A percentile compares a stretch with the other conserved stretches of the same genome.
phyloP scores from a whole-genome alignment of 2,329 filamentous ascomycete species.

The Mollisiaceae sp. region DNA sequence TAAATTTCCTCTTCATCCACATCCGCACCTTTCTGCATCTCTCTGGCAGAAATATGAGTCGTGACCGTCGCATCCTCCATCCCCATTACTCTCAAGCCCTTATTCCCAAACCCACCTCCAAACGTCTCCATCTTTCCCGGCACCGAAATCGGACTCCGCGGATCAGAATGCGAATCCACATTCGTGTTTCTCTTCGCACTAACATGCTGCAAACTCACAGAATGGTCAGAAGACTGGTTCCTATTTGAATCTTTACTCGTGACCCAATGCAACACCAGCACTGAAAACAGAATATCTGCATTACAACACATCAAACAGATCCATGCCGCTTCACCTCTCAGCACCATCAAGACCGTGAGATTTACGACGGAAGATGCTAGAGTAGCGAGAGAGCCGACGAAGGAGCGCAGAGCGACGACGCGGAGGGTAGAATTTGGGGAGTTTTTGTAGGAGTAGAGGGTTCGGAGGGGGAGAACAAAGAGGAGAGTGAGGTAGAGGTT shows the following conservation, averaged over 20 bases:
- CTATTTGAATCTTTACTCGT: constrained; percentile 44
- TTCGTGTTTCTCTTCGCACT: not conserved
- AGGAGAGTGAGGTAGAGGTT: constrained; percentile 47
- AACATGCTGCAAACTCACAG: not conserved
- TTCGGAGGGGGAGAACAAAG: constrained; percentile 33
- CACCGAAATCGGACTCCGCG: not conserved
- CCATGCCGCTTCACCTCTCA: constrained; percentile 67
- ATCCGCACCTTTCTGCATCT: not conserved
- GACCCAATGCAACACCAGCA: constrained; percentile 65
- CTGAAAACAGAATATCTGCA: constrained; percentile 64
- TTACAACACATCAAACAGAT: constrained; percentile 70
- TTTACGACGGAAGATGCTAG: constrained; percentile 50
- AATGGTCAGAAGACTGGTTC: not conserved
- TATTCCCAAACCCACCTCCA: not conserved
- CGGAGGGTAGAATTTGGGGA: constrained; percentile 51
- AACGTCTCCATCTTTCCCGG: not conserved
- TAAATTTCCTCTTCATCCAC: not conserved
- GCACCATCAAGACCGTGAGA: constrained; percentile 60
- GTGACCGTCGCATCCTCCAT: not conserved
- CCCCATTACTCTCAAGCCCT: not conserved
- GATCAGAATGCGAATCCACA: not conserved
- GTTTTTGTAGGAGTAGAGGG: constrained; percentile 59
- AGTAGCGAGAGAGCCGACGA: constrained; percentile 42
- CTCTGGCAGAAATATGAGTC: constrained; percentile 8
- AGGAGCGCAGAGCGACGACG: constrained; percentile 61